A percentile compares a stretch with the other conserved stretches of the same genome.
These are phyloP conservation scores for Allantophomopsis cytisporea DNA, from an alignment of 2,329 filamentous ascomycete genomes.

Conservation along the genomic window DNA sequence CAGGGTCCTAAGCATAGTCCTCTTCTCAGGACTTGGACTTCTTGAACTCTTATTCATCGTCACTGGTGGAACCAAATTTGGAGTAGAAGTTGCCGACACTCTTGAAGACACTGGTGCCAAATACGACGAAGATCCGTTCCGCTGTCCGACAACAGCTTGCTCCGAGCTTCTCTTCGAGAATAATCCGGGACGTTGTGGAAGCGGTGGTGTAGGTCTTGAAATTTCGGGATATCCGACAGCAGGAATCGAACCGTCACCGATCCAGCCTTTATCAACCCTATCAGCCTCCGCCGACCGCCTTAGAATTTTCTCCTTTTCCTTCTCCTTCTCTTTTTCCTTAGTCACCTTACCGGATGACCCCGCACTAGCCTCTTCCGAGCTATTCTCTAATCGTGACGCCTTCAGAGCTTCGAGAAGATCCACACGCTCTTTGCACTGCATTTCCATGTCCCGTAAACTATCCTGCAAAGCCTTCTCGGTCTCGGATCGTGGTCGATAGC, in stretches of 20 bases:
- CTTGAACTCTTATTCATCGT: conserved; percentile 25
- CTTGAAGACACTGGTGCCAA: conserved; percentile 7
- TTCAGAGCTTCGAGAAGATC: conserved; percentile 75
- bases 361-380: conserved; percentile 8
- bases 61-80: conserved; percentile 10
- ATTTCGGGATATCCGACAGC: conserved; percentile 68
- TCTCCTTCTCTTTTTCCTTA: conserved; percentile 12
- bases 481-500: conserved; percentile 59
- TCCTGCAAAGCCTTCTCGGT: conserved; percentile 75
- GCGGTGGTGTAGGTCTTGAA: conserved; percentile 50
- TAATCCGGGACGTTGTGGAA: conserved; percentile 38
- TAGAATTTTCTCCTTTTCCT: conserved; percentile 15
- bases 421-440: conserved; percentile 88
- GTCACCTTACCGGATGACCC: conserved; percentile 4
- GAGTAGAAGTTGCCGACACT: conserved; percentile 5
- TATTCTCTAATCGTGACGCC: conserved; percentile 39
- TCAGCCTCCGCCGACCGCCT: conserved; percentile 14
- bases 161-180: conserved; percentile 35
- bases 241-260: conserved; percentile 72
- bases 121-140: conserved; percentile 3
- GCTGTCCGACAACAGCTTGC: conserved; percentile 23
- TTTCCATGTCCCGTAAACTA: conserved; percentile 68
- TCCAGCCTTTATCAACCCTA: conserved; percentile 37
- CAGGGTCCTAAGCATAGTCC: conserved; percentile 48
- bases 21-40: conserved; percentile 44